Percentiles rank a stretch among this genome's conserved stretches.
Conservation (phyloP, 345 rosid species). For the Stellera chamaejasme region DNA sequence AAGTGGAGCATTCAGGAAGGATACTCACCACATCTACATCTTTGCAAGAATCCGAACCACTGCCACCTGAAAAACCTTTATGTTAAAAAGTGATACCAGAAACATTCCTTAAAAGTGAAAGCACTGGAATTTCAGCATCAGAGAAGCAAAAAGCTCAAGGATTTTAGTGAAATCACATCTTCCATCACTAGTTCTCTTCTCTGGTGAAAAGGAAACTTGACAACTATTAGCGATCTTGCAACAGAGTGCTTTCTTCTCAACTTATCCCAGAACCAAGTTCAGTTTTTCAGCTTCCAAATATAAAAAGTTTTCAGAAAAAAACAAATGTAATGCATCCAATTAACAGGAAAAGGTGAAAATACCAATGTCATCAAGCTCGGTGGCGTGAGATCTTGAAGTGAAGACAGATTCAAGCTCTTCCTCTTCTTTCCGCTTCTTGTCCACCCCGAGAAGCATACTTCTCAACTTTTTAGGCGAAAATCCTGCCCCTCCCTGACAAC, state of each 20-base stretch:
- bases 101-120: neutral
- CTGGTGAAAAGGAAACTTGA: no score
- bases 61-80: conserved; percentile 29
- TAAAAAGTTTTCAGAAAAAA: neutral
- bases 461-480: conserved; percentile 76
- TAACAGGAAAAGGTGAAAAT: conserved; percentile 6
- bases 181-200: no score
- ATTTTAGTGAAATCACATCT: no score
- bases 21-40: conserved; percentile 80
- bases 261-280: neutral
- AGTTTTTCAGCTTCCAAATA: neutral
- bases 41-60: conserved; percentile 56
- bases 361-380: conserved; percentile 43
- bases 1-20: conserved; percentile 41
- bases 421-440: conserved; percentile 50
- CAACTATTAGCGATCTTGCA: no score
- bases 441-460: conserved; percentile 58
- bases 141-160: no score
- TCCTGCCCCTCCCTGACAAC: conserved; percentile 33
- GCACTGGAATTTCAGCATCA: neutral
- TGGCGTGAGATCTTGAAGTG: conserved; percentile 43
- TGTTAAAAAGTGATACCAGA: neutral
- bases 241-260: neutral
- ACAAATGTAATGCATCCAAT: neutral
- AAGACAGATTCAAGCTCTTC: conserved; percentile 41